Percentiles rank a stretch among this genome's conserved stretches.
phyloP scores from a whole-genome alignment of 805 yeast species.

The Huiozyma sinensis region DNA sequence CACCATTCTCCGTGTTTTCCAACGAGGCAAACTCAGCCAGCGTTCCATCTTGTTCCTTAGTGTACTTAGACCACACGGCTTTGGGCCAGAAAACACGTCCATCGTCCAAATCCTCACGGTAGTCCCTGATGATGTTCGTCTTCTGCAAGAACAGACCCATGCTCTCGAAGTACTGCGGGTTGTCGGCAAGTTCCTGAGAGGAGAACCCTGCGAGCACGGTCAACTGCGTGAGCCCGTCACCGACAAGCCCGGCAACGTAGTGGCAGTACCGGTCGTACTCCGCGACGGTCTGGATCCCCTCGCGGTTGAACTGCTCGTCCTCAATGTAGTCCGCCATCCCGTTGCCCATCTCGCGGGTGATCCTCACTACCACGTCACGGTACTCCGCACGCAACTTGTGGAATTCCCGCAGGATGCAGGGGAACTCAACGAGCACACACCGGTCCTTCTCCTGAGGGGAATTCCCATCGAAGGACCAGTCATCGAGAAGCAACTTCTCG shows the following conservation, averaged over 20 bases:
- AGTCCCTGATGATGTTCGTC: slow-evolving; percentile 92
- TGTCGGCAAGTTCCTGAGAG: slow-evolving; percentile 36
- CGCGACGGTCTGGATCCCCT: slow-evolving; percentile 65
- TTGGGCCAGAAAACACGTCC: slow-evolving; percentile 94
- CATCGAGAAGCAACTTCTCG: slow-evolving; percentile 47
- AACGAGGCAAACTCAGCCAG: slow-evolving; percentile 50
- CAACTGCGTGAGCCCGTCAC: slow-evolving; percentile 85
- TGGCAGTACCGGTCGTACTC: slow-evolving; percentile 91
- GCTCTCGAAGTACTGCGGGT: slow-evolving; percentile 54
- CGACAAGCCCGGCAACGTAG: slow-evolving; percentile 95
- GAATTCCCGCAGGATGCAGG: slow-evolving; percentile 55
- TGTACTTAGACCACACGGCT: slow-evolving; percentile 82
- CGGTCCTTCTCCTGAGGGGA: slow-evolving; percentile 75
- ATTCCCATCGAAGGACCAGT: slow-evolving; percentile 75
- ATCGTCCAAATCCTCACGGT: slow-evolving; percentile 80
- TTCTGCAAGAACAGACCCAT: slow-evolving; percentile 96
- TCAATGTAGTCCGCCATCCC: slow-evolving; percentile 94
- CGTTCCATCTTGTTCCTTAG: slow-evolving; percentile 27
- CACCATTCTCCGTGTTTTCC: slow-evolving; percentile 42
- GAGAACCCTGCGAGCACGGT: slow-evolving; percentile 69
- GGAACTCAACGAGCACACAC: slow-evolving; percentile 70
- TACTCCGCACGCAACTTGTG: slow-evolving; percentile 64
- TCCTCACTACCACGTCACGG: slow-evolving; percentile 67
- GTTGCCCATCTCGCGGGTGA: slow-evolving; percentile 81
- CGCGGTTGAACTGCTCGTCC: slow-evolving; percentile 64